Evolutionary conservation across 192 early-diverging fungal genomes (phyloP).

Genomic region (Phycomyces blakesleeanus): DNA sequence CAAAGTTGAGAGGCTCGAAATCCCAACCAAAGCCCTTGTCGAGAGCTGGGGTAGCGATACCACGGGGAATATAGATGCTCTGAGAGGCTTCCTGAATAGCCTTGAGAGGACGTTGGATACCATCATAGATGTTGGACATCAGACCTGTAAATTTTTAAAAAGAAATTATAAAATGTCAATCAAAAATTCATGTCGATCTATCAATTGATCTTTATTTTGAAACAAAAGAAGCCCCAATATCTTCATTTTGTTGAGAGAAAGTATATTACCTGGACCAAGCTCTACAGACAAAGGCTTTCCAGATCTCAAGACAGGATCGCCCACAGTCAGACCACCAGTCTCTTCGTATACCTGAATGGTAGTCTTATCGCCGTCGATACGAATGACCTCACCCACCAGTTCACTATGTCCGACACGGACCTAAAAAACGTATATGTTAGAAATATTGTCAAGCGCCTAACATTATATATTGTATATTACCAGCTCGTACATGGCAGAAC

Average conservation of each 20-base stretch:
- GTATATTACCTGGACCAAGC: conserved; percentile 80
- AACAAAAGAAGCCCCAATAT: too few species aligned
- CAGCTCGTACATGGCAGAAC: conserved; percentile 97
- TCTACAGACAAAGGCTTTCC: conserved; percentile 98
- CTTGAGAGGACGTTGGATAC: conserved; percentile 98
- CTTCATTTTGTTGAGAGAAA: too few species aligned
- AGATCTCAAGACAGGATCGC: conserved; percentile 97
- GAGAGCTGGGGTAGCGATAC: conserved; percentile 96
- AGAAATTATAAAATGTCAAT: not conserved
- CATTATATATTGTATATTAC: conserved; percentile 43
- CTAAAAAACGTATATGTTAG: conserved; percentile 36
- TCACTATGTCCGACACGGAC: conserved; percentile 97
- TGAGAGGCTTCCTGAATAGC: conserved; percentile 88
- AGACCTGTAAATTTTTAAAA: conserved; percentile 47
- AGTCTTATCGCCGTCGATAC: conserved; percentile 98
- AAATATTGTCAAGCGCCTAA: too few species aligned
- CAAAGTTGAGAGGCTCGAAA: conserved; percentile 90
- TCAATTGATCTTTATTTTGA: not conserved
- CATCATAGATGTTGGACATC: conserved; percentile 96
- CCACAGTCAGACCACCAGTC: conserved; percentile 96
- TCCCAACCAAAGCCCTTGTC: conserved; percentile 91
- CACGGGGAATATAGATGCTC: conserved; percentile 98
- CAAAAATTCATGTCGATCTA: not conserved
- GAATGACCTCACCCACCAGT: conserved; percentile 98
- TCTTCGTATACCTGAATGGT: conserved; percentile 99